Percentiles rank a stretch among this genome's conserved stretches.
Conservation (phyloP, 495 filamentous ascomycete species). For the Neurospora hispaniola region DNA sequence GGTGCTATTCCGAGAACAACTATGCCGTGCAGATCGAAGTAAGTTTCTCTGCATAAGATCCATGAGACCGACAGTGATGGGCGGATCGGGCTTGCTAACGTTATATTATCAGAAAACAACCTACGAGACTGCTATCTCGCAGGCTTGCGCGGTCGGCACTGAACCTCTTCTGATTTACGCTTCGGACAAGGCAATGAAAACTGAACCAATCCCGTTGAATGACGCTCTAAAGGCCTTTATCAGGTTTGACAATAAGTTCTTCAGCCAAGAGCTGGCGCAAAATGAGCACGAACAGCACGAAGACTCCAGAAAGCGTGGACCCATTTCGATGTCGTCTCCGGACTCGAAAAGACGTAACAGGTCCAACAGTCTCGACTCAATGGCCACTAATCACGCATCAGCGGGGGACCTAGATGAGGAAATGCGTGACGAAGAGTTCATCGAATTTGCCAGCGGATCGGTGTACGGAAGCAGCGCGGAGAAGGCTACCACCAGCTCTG, state of each 20-base stretch:
- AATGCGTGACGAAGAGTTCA: conserved; percentile 9
- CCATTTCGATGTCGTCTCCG: conserved; percentile 1
- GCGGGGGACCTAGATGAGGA: conserved; percentile 19
- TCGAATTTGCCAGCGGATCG: neutral
- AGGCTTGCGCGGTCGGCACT: conserved; percentile 21
- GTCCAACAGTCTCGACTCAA: conserved; percentile 23
- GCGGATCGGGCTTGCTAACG: neutral
- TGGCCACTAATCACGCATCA: conserved; percentile 28
- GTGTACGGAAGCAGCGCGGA: neutral
- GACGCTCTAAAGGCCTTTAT: conserved; percentile 33
- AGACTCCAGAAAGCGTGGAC: conserved; percentile 12
- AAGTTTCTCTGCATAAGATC: neutral
- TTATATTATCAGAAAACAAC: conserved; percentile 14
- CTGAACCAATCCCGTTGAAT: conserved; percentile 23
- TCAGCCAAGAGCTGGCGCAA: conserved; percentile 31
- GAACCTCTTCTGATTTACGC: conserved; percentile 34
- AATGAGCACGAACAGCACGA: conserved; percentile 2
- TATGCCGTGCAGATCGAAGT: conserved; percentile 27
- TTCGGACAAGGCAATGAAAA: conserved; percentile 27
- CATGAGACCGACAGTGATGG: conserved; percentile 5
- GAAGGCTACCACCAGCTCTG: neutral
- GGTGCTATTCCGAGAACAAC: conserved; percentile 15
- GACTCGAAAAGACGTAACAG: conserved; percentile 17
- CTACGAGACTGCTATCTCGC: conserved; percentile 22
- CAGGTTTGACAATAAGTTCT: conserved; percentile 32